Evolutionary conservation across 805 yeast species (phyloP), one percentile per base, ranked within the genome.

Genomic region (Cyberlindnera veronae): DNA sequence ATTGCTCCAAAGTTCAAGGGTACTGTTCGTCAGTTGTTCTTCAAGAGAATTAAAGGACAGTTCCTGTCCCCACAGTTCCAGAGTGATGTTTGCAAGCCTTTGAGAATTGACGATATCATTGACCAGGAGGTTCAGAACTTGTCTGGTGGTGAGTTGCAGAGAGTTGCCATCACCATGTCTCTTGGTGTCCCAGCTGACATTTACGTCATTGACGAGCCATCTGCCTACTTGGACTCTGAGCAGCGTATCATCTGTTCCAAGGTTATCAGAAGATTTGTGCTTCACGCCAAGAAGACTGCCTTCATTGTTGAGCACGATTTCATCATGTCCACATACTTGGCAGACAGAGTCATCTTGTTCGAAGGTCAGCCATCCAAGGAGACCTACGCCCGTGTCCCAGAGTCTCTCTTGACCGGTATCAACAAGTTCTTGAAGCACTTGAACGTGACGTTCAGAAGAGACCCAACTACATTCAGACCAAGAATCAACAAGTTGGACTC

Each of bases 281-380:
- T 93, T 64, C 99, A 93, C 64, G 79, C 96, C 55, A 90, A 91
- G 75, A 93, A 91, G 77, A 91, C 98, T 33, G 99, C 99, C n/a
- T 93, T 93, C 66, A 75, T 93, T 57, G 99, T 93, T 44, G 99
- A 93, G 82, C 99, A 93, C 81, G 99, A 93, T 78, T 93, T 93
- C 78, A 93, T 93, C 73, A 93, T 93, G 99, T 98, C 99, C 51
- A 93, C 99, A 14, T 93, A 93, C 66, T 77, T 93, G 74, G 99
- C 99, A 49, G 99, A 93, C 69, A 80, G 95, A 62, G 99, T 93
- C 57, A 91, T 93, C 77, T 98, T 93, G 42, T 93, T 91, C 60
- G 99, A 93, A 67, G 99, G 99, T 67, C 59, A 69, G 50, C 98
- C 99, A 39, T 88, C 98, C 20, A 75, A 77, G 62, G 73, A 81